Conservation (phyloP, 1,284 basidiomycete genomes). For the Pseudozyma hubeiensis region DNA sequence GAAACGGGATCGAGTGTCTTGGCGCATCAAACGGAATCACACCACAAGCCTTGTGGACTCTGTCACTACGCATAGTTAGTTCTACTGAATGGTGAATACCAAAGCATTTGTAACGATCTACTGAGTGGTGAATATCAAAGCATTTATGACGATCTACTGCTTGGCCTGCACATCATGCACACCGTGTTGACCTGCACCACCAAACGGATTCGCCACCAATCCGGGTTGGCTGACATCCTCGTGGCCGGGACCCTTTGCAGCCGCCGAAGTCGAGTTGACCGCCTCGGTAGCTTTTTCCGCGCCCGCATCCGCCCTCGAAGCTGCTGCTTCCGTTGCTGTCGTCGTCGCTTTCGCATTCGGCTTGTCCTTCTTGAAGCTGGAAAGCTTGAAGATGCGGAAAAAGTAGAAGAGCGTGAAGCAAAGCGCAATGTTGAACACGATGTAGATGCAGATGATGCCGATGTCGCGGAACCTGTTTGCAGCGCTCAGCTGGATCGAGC, state of each 20-base stretch:
- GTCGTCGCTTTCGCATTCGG: not conserved
- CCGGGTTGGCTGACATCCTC: not conserved
- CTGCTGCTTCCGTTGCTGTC: not conserved
- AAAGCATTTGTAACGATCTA: too few relatives aligned
- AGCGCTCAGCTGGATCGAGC: conserved; percentile 34
- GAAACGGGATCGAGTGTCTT: too few relatives aligned
- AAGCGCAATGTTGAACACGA: conserved; percentile 73
- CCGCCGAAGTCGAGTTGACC: conserved; percentile 20
- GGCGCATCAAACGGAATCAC: too few relatives aligned
- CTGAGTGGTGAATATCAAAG: too few relatives aligned
- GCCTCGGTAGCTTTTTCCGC: conserved; percentile 7
- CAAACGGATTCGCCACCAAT: conserved; percentile 11
- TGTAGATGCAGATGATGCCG: conserved; percentile 75
- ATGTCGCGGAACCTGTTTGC: conserved; percentile 52
- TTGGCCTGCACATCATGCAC: conserved; percentile 17
- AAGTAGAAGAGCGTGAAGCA: conserved; percentile 57
- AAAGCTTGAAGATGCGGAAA: conserved; percentile 53
- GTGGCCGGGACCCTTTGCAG: conserved; percentile 19
- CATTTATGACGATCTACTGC: not conserved
- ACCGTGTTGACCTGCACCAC: conserved; percentile 14
- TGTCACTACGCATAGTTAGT: too few relatives aligned
- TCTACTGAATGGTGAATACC: too few relatives aligned
- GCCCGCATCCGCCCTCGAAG: conserved; percentile 9
- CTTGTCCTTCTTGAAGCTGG: conserved; percentile 24
- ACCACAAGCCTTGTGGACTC: too few relatives aligned